A percentile compares a stretch with the other conserved stretches of the same genome.
Conservation (phyloP, 208 protist species). For the Trichomonas vaginalis region DNA sequence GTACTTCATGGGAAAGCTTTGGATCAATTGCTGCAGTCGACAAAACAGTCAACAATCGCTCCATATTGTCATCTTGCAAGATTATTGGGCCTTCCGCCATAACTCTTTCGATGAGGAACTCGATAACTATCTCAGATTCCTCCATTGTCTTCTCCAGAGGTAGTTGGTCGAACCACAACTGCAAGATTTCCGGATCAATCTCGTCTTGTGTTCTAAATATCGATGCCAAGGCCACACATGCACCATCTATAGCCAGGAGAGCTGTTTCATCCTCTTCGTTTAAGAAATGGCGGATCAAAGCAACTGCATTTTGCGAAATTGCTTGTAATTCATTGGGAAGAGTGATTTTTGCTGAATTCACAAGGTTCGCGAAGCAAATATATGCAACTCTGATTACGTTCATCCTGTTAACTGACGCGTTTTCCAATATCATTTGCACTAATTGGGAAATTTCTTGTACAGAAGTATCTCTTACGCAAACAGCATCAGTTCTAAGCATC, state of each 20-base stretch:
- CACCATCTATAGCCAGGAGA: neutral
- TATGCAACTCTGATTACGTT: neutral
- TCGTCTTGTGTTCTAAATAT: neutral
- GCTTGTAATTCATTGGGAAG: neutral
- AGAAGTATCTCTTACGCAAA: neutral
- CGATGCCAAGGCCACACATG: neutral
- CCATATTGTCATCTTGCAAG: neutral
- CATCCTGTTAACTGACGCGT: neutral
- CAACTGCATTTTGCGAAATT: neutral
- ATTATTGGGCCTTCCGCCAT: neutral
- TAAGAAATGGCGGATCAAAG: neutral
- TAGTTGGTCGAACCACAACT: neutral
- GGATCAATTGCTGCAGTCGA: neutral
- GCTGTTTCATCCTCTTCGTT: neutral
- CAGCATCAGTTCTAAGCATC: neutral
- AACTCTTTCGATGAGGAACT: neutral
- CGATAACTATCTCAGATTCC: neutral
- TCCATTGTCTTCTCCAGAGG: neutral
- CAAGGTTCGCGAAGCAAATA: neutral
- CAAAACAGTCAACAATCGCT: neutral
- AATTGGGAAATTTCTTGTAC: neutral
- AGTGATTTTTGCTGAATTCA: neutral
- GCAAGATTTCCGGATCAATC: neutral
- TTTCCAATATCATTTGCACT: neutral
- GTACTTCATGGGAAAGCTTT: neutral